Base-by-base conservation (phyloP, 2,329 filamentous ascomycete species). In the Periconia sp. region DNA sequence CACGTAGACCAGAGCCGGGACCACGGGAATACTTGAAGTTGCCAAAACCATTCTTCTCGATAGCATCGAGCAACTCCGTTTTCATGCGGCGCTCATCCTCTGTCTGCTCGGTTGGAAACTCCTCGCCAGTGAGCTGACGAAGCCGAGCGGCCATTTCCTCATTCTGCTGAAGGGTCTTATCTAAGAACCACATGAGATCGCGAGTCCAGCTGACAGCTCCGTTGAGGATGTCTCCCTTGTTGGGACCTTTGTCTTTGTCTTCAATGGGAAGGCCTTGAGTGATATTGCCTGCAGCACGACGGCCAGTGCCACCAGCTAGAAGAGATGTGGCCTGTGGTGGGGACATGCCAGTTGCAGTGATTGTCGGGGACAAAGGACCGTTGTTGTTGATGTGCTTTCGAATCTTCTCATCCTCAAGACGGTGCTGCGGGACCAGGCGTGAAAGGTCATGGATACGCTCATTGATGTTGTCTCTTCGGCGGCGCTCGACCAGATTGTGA, bases 201-300 rank as follows among this genome's bases (percentile, higher is more conserved):
- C 93, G 86, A 56, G 91, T 97, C 94, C 94, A 99, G 76, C 91
- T 92, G 50, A 97, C 94, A 33, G 93, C 90, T 30, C 94, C 93
- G 69, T 97, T 97, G 65, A 99, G 87, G 55, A 99, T 97, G 66
- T 99, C 94, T 46, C 94, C 94, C 78, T 99, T 99, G 81, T 97
- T 97, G 6, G 94, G 94, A 0, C 94, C 94, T 72, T 97, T 97
- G 77, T 99, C 94, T 73, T 97, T 97, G 63, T 97, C 94, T 66
- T 99, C 94, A 35, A 96, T 84, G 0, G 94, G 93, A 30, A 97
- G 82, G 14, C 92, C 92, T 60, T 93, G 93, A 6, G 92, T 96
- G 66, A 97, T 97, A 70, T 90, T 95, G 37, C 87, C 85, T 31
- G 88, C 85, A 30, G 92, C 92, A 58, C 92, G 86, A 59, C 92